phyloP scores from a whole-genome alignment of 768 basidiomycete genomes.

The Collybiopsis confluens region DNA sequence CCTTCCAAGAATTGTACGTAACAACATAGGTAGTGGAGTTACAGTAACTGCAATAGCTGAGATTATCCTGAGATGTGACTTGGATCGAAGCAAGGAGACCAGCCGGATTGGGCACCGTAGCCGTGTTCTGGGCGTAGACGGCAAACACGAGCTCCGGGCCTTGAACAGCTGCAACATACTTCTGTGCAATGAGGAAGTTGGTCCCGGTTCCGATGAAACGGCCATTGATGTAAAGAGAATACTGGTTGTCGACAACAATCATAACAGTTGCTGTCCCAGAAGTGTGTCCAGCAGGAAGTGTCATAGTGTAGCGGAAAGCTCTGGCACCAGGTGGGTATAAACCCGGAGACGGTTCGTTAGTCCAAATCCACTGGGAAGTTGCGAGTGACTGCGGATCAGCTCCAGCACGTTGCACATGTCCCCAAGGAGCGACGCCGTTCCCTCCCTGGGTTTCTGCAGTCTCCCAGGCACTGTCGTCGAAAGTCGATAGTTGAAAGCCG shows the following conservation, averaged over 20 bases:
- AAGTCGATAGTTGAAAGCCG: slow-evolving; percentile 19
- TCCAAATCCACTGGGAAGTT: slow-evolving; percentile 26
- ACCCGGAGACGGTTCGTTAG: slow-evolving; percentile 9
- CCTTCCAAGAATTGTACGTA: slow-evolving; percentile 2
- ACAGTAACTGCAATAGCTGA: background rate
- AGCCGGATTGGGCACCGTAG: slow-evolving; percentile 6
- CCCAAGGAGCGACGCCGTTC: slow-evolving; percentile 25
- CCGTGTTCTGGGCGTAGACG: slow-evolving; percentile 3
- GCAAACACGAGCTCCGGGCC: slow-evolving; percentile 2
- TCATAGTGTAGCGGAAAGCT: slow-evolving; percentile 2
- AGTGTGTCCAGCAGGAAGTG: slow-evolving; percentile 18
- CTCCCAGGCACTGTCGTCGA: slow-evolving; percentile 20
- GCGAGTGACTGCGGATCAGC: slow-evolving; percentile 14
- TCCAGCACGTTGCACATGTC: slow-evolving; percentile 16
- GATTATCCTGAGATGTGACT: slow-evolving; percentile 1
- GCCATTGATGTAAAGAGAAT: slow-evolving; percentile 25
- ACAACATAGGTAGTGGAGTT: background rate
- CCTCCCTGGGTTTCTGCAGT: slow-evolving; percentile 12
- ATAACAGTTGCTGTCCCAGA: slow-evolving; percentile 18
- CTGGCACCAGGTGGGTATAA: slow-evolving; percentile 15
- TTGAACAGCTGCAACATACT: background rate
- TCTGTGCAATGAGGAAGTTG: background rate
- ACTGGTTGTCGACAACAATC: slow-evolving; percentile 24
- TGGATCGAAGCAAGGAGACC: slow-evolving; percentile 8
- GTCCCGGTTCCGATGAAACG: slow-evolving; percentile 14